Evolutionary conservation across 2,329 filamentous ascomycete genomes (phyloP), one percentile per base, ranked within the genome.

Genomic region (Colletotrichum tropicicola): DNA sequence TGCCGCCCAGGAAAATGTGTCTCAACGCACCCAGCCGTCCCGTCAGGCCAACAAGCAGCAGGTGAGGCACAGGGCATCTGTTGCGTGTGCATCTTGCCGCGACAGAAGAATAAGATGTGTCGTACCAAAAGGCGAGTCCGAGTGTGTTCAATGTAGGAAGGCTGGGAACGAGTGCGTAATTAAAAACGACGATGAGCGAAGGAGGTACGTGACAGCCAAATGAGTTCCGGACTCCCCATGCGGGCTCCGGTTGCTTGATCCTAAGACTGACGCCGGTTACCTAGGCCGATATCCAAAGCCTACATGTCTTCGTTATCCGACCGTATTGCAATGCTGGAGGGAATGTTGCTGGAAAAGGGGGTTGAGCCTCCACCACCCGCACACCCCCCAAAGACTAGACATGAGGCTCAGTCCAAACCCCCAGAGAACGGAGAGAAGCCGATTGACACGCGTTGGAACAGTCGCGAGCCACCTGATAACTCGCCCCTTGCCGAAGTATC

Each of bases 281-380:
- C 4, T 39, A 87, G 85, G 37, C 85, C 85, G 7, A 86, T 87
- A 32, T 87, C 84, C 19, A 83, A 86, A 71, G 85, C 85, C 56
- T 87, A 87, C 72, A 86, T 86, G 80, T 83, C 82, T 41, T 87
- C 84, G 2, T 75, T 87, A 10, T 84, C 84, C n/a, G 83, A 84
- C 23, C 79, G 85, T 5, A 85, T 87, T 44, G 75, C 79, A 7
- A 68, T 87, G 65, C 77, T 87, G 1, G 85, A 87, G 73, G 73
- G 74, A 15, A 79, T 87, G 80, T 78, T 87, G 4, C 71, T 79
- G 59, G 82, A 86, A 39, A 79, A 78, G 32, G 85, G 84, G 52
- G 78, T 83, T 17, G 77, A 78, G 2, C 79, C 82, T 21, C 85
- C 85, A 9, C 82, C 83, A 13, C 82, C 83, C 13, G 76, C 79